Base-by-base conservation (phyloP, 345 rosid species). In the Acer campestre region DNA sequence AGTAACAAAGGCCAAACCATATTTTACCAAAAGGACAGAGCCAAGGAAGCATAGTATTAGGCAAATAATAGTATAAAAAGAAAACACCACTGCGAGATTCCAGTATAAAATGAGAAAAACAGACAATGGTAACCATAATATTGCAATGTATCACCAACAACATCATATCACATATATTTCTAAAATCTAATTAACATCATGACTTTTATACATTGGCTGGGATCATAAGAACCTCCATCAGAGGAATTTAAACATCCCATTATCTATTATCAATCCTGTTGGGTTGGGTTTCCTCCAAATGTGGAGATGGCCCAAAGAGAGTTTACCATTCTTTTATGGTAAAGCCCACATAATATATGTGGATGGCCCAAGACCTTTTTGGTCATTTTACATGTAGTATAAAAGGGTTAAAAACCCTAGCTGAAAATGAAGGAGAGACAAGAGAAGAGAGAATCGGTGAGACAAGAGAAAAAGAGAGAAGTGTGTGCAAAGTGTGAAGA, bases 191-290 rank as follows among this genome's bases (percentile, higher is more conserved):
- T 59, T 18, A 77, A 77, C 68, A 58, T 9, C 7, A 73, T 35
- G 59, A 65, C 61, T 77, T 51, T 84, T 89, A 68, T 82, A 89
- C 89, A 86, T 40, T 55, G 81, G 84, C 80, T 80, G 84, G 87
- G 88, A 85, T 77, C 78, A 78, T 65, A 63, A 71, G 61, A 84
- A 78, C 70, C 84, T 75, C 80, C 80, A 71, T 80, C 84, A 66
- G 80, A 81, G 79, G 81, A 81, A 31, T 31, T 77, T 77, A 81
- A 77, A 73, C 73, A 81, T 65, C 80, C 86, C 82, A 42, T 61
- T 79, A 80, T 31, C 35, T 31, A 2, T 31, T 31, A 31, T 82
- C 84, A 80, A 88, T 83, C n/a, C n/a, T n/a, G n/a, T n/a, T n/a
- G n/a, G n/a, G n/a, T n/a, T n/a, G n/a, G n/a, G n/a, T n/a, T n/a